Evolutionary conservation across 306 rosid genomes (phyloP).

Genomic region (Cucurbita moschata): DNA sequence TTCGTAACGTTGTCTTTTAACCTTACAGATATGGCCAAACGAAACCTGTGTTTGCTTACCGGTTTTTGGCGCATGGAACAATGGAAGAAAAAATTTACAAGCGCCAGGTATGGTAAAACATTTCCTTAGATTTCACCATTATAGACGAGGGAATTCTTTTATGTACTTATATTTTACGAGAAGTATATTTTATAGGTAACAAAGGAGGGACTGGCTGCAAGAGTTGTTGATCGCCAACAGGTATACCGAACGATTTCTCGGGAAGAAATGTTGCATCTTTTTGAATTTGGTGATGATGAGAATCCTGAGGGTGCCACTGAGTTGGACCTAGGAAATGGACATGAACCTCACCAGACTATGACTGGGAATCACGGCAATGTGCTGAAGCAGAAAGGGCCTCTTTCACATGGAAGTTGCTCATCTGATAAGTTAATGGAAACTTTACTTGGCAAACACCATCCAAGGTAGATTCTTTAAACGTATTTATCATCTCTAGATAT

Average conservation of each 20-base stretch:
- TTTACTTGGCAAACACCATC: slow-evolving; percentile 63
- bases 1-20: not conserved
- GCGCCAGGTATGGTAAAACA: slow-evolving; percentile 60
- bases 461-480: slow-evolving; percentile 35
- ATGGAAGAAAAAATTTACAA: slow-evolving; percentile 98
- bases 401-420: slow-evolving; percentile 57
- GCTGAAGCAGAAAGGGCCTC: slow-evolving; percentile 34
- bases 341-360: slow-evolving; percentile 15
- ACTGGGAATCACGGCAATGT: slow-evolving; percentile 24
- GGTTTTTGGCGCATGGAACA: slow-evolving; percentile 92
- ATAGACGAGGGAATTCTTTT: not conserved
- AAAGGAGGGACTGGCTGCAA: slow-evolving; percentile 96
- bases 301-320: slow-evolving; percentile 46
- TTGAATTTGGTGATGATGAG: slow-evolving; percentile 94
- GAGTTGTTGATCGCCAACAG: slow-evolving; percentile 94
- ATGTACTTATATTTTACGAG: not conserved
- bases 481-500: not conserved
- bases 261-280: slow-evolving; percentile 97
- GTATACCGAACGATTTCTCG: slow-evolving; percentile 82
- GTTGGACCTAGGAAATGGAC: slow-evolving; percentile 34
- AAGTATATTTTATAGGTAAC: slow-evolving; percentile 50
- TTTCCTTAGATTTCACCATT: slow-evolving; percentile 1
- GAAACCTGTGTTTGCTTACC: slow-evolving; percentile 92
- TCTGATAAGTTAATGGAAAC: slow-evolving; percentile 91
- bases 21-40: slow-evolving; percentile 80